Evolutionary conservation across 805 yeast species (phyloP), one percentile per base, ranked within the genome.

Genomic region (Cephaloascus albidus): DNA sequence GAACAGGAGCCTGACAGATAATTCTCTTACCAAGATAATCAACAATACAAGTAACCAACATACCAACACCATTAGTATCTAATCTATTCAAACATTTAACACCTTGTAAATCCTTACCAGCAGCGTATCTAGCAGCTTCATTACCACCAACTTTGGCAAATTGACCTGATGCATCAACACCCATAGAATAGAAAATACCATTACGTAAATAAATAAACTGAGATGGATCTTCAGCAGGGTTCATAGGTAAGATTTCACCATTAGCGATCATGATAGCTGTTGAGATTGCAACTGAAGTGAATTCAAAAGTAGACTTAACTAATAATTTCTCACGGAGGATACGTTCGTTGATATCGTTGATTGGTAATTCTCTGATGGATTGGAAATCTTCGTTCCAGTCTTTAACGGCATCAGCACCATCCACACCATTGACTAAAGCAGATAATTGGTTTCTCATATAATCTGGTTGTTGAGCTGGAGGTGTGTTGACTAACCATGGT

Each of bases 341-440:
- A 45, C 89, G 73, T 44, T 85, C 88, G 40, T 74, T 74, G 39
- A 86, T 59, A 18, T 73, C 57, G 2, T 67, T 53, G 28, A 68
- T 65, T 26, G 87, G 78, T 44, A 87, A 68, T 47, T 88, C 96
- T 45, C 78, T 75, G 36, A 86, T 70, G 3, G 86, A 70, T 65
- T 93, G 97, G 53, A 78, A 78, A 50, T 93, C 97, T 47, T 84
- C 95, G 57, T 88, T 88, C 85, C 94, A 89, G 51, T 90, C 96
- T 51, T 81, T 81, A 33, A 63, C 59, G 17, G 62, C 55, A 37
- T 73, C 80, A 20, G 74, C 70, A 33, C 80, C 83, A 46, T 77
- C 83, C 18, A 71, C 67, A 31, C 85, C 85, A 45, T 74, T 72
- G 34, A 60, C 50, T 35, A 78, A 61, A 37, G 65, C 65, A 45